Evolutionary conservation across 345 rosid species (phyloP).

Genomic region (Aquilaria sinensis): DNA sequence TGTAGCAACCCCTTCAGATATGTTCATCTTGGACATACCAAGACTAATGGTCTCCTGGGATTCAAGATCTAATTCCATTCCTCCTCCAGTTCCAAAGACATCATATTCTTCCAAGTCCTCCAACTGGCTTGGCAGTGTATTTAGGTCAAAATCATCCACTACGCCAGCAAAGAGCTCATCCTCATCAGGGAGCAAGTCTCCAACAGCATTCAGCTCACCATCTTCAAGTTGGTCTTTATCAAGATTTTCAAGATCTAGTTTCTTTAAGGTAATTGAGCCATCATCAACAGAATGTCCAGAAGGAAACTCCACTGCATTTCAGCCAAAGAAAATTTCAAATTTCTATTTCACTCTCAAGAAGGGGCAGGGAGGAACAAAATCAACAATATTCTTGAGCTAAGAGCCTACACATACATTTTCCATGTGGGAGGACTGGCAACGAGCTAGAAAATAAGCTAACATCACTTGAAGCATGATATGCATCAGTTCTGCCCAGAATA

Average conservation of each 20-base stretch:
- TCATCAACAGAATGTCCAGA: conserved; percentile 41
- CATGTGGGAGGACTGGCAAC: conserved; percentile 74
- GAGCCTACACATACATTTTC: conserved; percentile 43
- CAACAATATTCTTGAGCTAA: conserved; percentile 7
- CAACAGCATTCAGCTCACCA: conserved; percentile 40
- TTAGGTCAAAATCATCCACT: conserved; percentile 68
- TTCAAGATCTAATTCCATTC: conserved; percentile 78
- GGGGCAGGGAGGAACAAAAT: background rate
- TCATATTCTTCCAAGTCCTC: conserved; percentile 88
- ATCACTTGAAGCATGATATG: conserved; percentile 45
- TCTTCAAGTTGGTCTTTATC: conserved; percentile 44
- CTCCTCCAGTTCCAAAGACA: conserved; percentile 80
- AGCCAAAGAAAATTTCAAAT: conserved; percentile 16
- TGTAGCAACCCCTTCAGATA: conserved; percentile 44
- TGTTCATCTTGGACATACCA: conserved; percentile 40
- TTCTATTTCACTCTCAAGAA: background rate
- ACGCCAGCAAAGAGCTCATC: conserved; percentile 86
- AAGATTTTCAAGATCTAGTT: conserved; percentile 40
- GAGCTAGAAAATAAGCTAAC: conserved; percentile 81
- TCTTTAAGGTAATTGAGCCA: conserved; percentile 37
- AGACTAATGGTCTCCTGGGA: conserved; percentile 41
- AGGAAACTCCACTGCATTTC: conserved; percentile 56
- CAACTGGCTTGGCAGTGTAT: conserved; percentile 46
- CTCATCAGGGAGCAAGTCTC: conserved; percentile 67
- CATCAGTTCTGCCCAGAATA: conserved; percentile 26